These are phyloP conservation scores for Novakomyces olei DNA, from an alignment of 805 yeast genomes.

Conservation along the genomic window DNA sequence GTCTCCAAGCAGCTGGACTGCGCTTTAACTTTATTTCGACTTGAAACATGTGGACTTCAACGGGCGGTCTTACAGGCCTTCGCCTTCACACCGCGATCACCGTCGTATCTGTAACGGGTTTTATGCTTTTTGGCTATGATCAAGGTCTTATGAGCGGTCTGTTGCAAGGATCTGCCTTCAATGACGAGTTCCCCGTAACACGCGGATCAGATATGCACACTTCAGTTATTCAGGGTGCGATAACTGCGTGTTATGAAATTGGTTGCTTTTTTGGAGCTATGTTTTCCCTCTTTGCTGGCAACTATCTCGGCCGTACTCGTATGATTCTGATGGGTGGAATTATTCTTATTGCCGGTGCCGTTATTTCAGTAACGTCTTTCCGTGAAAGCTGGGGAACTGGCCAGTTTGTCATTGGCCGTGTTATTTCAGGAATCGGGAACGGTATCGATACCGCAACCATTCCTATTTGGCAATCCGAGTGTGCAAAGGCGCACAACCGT, in stretches of 20 bases:
- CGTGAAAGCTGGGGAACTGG: constrained; percentile 20
- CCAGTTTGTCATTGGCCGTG: constrained; percentile 13
- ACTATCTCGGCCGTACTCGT: constrained; percentile 35
- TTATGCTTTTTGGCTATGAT: constrained; percentile 41
- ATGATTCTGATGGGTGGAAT: constrained; percentile 29
- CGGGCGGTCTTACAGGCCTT: not conserved
- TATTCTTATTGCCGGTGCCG: constrained; percentile 34
- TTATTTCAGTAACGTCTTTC: constrained; percentile 41
- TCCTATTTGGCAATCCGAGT: constrained; percentile 54
- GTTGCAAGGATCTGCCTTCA: constrained; percentile 30
- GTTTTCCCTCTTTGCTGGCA: constrained; percentile 34
- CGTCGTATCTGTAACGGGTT: constrained; percentile 6
- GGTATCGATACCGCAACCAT: constrained; percentile 51
- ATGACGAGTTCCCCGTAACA: constrained; percentile 7
- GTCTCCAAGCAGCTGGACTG: no score
- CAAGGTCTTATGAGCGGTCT: constrained; percentile 69
- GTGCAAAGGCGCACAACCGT: constrained; percentile 13
- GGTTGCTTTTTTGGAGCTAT: constrained; percentile 54
- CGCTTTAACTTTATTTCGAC: no score
- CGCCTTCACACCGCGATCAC: constrained; percentile 5
- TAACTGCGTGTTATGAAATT: constrained; percentile 28
- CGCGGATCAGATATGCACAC: constrained; percentile 8
- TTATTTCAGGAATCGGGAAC: constrained; percentile 27
- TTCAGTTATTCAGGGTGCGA: constrained; percentile 15
- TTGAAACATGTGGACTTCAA: no score